These are phyloP conservation scores for Camelina sativa DNA, from an alignment of 345 rosid genomes.

Conservation along the genomic window DNA sequence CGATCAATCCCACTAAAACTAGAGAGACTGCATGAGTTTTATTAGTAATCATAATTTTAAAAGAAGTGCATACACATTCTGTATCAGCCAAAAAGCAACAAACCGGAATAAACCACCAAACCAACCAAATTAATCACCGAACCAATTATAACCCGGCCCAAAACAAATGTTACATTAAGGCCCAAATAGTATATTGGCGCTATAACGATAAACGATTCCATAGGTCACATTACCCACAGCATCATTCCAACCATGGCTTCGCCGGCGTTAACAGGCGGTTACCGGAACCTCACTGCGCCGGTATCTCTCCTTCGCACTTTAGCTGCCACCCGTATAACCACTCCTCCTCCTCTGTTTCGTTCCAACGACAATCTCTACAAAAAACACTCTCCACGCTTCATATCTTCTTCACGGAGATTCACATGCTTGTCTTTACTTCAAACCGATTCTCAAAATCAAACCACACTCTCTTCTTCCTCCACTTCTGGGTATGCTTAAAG, in stretches of 20 bases:
- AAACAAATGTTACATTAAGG: background rate
- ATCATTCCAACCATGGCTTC: conserved; percentile 47
- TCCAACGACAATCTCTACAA: conserved; percentile 17
- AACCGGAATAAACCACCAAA: conserved; percentile 18
- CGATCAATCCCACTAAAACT: conserved; percentile 21
- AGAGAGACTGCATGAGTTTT: background rate
- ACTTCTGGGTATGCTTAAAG: conserved; percentile 52
- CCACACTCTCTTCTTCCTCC: conserved; percentile 43
- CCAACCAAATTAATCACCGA: background rate
- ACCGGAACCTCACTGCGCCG: conserved; percentile 52
- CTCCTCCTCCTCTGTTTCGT: conserved; percentile 25
- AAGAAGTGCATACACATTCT: background rate
- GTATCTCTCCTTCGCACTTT: conserved; percentile 48
- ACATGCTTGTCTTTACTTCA: conserved; percentile 49
- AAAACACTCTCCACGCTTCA: conserved; percentile 29
- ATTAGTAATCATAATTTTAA: background rate
- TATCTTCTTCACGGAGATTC: conserved; percentile 40
- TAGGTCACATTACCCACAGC: background rate
- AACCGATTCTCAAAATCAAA: conserved; percentile 36
- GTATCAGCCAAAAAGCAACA: background rate
- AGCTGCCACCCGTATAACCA: conserved; percentile 39
- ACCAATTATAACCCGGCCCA: conserved; percentile 22
- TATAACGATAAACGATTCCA: conserved; percentile 39
- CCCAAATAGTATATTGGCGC: conserved; percentile 29
- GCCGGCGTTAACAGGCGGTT: conserved; percentile 49